These are phyloP conservation scores for Xylariaceae sp. DNA, from an alignment of 2,329 filamentous ascomycete genomes.

Conservation along the genomic window DNA sequence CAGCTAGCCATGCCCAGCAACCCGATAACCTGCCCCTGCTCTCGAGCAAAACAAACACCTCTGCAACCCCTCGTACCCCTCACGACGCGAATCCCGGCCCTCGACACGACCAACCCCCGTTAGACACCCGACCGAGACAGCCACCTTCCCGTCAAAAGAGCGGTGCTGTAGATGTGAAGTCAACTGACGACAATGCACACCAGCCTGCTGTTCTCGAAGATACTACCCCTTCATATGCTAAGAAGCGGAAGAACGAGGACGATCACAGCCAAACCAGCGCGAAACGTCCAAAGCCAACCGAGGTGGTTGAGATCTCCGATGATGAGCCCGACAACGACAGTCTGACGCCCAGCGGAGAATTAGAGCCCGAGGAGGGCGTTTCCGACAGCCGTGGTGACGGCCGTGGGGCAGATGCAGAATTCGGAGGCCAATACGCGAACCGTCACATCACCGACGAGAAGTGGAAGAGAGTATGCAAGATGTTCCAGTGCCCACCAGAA, in stretches of 20 bases:
- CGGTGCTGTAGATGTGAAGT: not conserved
- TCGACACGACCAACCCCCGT: too few relatives aligned
- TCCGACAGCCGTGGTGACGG: not conserved
- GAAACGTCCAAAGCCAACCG: not conserved
- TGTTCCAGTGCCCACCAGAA: too few relatives aligned
- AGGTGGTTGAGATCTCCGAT: not conserved
- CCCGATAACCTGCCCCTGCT: too few relatives aligned
- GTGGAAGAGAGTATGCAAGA: too few relatives aligned
- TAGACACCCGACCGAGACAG: too few relatives aligned
- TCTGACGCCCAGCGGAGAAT: not conserved
- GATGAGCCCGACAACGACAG: not conserved
- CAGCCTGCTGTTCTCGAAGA: not conserved
- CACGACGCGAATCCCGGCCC: too few relatives aligned
- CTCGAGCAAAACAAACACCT: too few relatives aligned
- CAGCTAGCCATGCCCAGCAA: too few relatives aligned
- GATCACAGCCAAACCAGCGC: not conserved
- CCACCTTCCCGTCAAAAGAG: not conserved
- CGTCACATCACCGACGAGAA: not conserved
- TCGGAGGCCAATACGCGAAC: not conserved
- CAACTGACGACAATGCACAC: not conserved
- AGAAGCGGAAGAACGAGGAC: too few relatives aligned
- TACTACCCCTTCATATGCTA: not conserved
- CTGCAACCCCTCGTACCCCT: too few relatives aligned
- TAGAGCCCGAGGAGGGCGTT: not conserved
- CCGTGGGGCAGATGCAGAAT: not conserved